Base-by-base conservation (phyloP, 495 filamentous ascomycete species). In the Cenococcum geophilum region DNA sequence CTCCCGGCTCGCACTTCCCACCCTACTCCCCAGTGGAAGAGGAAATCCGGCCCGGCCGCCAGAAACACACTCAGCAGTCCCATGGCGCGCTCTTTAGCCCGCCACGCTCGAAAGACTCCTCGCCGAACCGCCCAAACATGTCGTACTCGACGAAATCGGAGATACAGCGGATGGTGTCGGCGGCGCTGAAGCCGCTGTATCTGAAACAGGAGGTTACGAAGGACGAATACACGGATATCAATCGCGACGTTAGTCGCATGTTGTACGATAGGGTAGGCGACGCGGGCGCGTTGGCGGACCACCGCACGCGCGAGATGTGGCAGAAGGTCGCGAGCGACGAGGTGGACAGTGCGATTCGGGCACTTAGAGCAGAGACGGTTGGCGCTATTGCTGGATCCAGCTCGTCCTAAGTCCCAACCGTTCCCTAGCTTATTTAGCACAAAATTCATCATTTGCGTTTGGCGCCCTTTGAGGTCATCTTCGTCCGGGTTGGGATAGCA, bases 201-300 rank as follows among this genome's bases (percentile, higher is more conserved):
- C 82, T 83, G 12, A 77, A 76, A 32, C 83, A 83, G 58, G 76
- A 83, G 48, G 76, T 96, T 10, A 85, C 84, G 35, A 85, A 89
- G 66, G 86, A 95, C 43, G 86, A 96, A 71, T 97, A 89, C 74
- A 91, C 86, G 5, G 82, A 85, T 49, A 91, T 96, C 74, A 96
- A 96, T 71, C 83, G 89, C 49, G 85, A 83, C 37, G 83, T 96
- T 25, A 93, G 88, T 14, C 82, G 88, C 18, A 86, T 82, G 74
- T 75, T 97, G n/a, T 97, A 97, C 70, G 88, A 95, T 42, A 82
- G 83, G 40, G 83, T 92, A 14, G 82, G 80, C 5, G 83, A 86
- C 49, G 76, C 78, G 0, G 77, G 57, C n/a, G 72, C 75, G 2
- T 71, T 87, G 10, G 79, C 83, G 35, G 76, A 82, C 10, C 60